Conservation (phyloP, 768 basidiomycete species). For the Russula olivacea region DNA sequence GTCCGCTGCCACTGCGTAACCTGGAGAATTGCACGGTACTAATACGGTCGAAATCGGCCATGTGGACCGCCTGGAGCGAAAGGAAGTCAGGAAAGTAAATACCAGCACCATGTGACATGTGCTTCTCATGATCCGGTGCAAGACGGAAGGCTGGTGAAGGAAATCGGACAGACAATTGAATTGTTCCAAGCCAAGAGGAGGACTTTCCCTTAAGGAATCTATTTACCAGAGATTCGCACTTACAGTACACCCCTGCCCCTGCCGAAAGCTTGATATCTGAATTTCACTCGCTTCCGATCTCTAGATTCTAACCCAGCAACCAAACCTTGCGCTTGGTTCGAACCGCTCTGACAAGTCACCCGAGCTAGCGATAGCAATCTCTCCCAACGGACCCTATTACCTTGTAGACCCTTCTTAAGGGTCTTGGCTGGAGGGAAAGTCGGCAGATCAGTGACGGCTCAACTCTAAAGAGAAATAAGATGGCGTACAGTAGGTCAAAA, state of each 20-base stretch:
- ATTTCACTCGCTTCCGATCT: not conserved
- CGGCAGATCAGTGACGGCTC: not conserved
- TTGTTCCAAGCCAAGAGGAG: not conserved
- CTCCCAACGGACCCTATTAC: not conserved
- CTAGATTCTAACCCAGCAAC: not conserved
- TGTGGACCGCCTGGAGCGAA: not conserved
- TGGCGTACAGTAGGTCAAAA: not conserved
- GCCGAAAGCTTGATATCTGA: not conserved
- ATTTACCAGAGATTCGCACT: not conserved
- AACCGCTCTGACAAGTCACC: not conserved
- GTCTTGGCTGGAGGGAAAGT: not conserved
- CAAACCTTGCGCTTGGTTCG: not conserved
- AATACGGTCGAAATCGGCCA: not conserved
- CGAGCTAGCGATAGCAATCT: not conserved
- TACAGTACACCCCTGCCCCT: not conserved
- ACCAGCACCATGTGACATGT: not conserved
- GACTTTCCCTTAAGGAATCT: slow-evolving; percentile 64
- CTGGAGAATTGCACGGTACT: not conserved
- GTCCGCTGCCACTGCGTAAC: not conserved
- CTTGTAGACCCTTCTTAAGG: not conserved
- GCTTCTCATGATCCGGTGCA: slow-evolving; percentile 9
- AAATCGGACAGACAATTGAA: not conserved
- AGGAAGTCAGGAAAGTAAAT: not conserved
- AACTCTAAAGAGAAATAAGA: not conserved
- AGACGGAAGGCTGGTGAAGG: slow-evolving; percentile 5